Evolutionary conservation across 2,329 filamentous ascomycete genomes (phyloP), one percentile per base, ranked within the genome.

Genomic region (Biscogniauxia mediterranea): DNA sequence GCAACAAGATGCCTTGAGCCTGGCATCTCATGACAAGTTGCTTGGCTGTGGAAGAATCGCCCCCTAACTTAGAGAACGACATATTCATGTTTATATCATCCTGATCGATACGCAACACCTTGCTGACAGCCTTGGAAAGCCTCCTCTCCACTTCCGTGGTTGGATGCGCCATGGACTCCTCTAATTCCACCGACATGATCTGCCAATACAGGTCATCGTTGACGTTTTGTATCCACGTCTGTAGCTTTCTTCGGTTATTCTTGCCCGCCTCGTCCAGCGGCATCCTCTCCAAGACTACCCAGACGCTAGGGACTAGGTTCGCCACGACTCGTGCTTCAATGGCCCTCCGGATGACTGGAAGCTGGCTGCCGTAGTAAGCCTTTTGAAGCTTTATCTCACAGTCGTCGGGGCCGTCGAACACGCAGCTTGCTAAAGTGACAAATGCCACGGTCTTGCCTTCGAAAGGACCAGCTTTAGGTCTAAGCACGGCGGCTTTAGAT

Each of bases 171-270:
- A 77, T 58, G 2, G 69, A 64, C 46, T 76, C 74, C 38, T 78
- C 73, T 8, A 73, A 73, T 23, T 78, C 75, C 20, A 82, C 70
- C 54, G 75, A 76, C 70, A 81, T 75, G 51, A 83, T 79, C 54
- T 78, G 79, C 51, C 77, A 74, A 64, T 82, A 78, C 23, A 76
- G 64, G 26, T 78, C 74, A 57, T 82, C 77, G 61, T 81, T 80
- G 54, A 81, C 77, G 63, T 84, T 84, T 70, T 84, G 81, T 25
- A 79, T 78, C 83, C 83, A 85, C 3, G 80, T 83, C 61, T 82
- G 81, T 52, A 85, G 66, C 59, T 74, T 76, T 32, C 81, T 75
- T 51, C 76, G 73, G 66, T 83, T 75, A 55, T 77, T 70, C 20
- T 75, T 71, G 15, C 78, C 79, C 13, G 72, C 66, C 0, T 74